phyloP scores from a whole-genome alignment of 129 eudicot genomes.

The Artemisia annua region DNA sequence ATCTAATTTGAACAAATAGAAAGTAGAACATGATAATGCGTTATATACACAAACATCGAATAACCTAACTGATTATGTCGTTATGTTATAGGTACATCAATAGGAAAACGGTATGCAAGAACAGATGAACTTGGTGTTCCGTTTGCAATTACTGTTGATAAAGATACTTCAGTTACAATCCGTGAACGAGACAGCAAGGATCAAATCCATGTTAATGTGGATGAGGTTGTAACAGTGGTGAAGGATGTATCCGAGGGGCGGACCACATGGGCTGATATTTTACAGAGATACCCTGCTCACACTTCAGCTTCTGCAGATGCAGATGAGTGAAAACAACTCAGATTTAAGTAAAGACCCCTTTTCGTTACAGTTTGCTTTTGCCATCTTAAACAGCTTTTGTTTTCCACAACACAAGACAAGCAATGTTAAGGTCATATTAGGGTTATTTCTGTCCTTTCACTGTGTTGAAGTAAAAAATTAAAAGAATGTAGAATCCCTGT shows the following conservation, averaged over 20 bases:
- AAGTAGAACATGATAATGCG: neutral
- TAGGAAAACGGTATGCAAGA: conserved; percentile 75
- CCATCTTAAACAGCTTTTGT: no score
- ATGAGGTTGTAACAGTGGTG: conserved; percentile 55
- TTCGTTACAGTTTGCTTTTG: no score
- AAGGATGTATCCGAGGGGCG: conserved; percentile 57
- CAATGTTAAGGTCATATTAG: no score
- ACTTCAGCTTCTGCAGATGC: no score
- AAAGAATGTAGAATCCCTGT: no score
- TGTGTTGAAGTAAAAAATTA: no score
- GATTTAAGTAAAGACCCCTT: no score
- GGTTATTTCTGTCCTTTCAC: no score
- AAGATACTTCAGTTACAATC: conserved; percentile 57
- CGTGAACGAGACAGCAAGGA: conserved; percentile 68
- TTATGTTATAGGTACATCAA: conserved; percentile 55
- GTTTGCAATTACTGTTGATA: conserved; percentile 67
- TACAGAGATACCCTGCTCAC: neutral
- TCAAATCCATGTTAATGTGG: conserved; percentile 57
- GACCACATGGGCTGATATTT: conserved; percentile 53
- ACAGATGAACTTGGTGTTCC: conserved; percentile 78
- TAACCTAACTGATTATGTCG: no score
- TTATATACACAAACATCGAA: neutral
- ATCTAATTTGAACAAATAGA: no score
- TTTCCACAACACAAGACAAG: no score
- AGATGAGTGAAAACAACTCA: no score